phyloP scores from a whole-genome alignment of 2,329 filamentous ascomycete species.

The Ophiosphaerella herpotricha region DNA sequence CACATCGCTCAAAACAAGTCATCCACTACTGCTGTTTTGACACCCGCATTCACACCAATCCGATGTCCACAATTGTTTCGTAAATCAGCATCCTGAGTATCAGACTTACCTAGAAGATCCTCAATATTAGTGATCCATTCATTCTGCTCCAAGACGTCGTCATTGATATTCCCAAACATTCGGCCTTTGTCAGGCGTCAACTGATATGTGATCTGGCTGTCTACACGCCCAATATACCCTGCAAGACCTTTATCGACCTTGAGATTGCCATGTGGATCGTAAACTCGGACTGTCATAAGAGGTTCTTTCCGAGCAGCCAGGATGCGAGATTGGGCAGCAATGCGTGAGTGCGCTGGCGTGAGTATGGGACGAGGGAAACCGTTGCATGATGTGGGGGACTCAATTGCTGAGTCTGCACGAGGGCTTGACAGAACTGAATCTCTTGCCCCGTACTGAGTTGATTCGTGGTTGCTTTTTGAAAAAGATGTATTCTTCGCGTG shows the following conservation, averaged over 20 bases:
- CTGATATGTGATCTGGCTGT: conserved; percentile 64
- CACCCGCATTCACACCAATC: conserved; percentile 10
- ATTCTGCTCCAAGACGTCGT: conserved; percentile 14
- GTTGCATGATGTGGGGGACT: conserved; percentile 9
- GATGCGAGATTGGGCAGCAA: conserved; percentile 68
- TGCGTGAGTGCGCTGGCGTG: conserved; percentile 60
- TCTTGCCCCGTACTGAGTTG: not conserved
- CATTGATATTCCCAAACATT: not conserved
- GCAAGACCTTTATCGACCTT: conserved; percentile 61
- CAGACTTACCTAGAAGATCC: conserved; percentile 26
- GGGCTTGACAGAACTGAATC: conserved; percentile 4
- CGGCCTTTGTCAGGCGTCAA: conserved; percentile 58
- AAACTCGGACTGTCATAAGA: conserved; percentile 63
- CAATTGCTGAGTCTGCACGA: conserved; percentile 28
- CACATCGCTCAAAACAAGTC: conserved; percentile 13
- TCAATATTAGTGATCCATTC: conserved; percentile 34
- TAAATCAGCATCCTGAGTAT: conserved; percentile 1
- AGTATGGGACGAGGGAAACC: conserved; percentile 19
- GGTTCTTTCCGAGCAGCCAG: conserved; percentile 61
- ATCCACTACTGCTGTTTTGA: conserved; percentile 11
- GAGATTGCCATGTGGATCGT: conserved; percentile 52
- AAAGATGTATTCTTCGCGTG: not conserved
- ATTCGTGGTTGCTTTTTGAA: conserved; percentile 5
- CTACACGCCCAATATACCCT: conserved; percentile 65
- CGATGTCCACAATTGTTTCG: conserved; percentile 24